These are phyloP conservation scores for Vaccinium myrtillus DNA, from an alignment of 148 eudicot species.

Conservation along the genomic window DNA sequence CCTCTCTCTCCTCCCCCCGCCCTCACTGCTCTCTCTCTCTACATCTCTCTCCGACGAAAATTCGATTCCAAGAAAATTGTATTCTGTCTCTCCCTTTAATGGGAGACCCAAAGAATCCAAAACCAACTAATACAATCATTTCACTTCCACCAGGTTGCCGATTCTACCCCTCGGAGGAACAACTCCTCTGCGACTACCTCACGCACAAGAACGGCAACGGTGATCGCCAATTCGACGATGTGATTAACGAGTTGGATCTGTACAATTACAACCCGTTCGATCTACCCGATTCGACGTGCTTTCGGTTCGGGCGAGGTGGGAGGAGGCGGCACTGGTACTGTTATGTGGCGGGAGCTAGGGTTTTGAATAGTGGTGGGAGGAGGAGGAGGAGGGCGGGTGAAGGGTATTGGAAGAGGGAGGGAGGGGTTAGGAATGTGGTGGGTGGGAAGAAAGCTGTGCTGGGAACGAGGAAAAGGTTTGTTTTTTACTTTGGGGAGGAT, in stretches of 20 bases:
- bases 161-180: conserved; percentile 59
- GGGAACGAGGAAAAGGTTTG: conserved; percentile 48
- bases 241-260: conserved; percentile 40
- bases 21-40: neutral
- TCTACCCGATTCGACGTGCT: conserved; percentile 46
- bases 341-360: conserved; percentile 29
- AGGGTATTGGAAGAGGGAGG: conserved; percentile 53
- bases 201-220: conserved; percentile 25
- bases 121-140: neutral
- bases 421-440: conserved; percentile 42
- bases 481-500: conserved; percentile 40
- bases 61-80: neutral
- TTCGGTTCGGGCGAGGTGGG: conserved; percentile 46
- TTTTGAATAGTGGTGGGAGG: conserved; percentile 11
- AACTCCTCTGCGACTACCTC: conserved; percentile 48
- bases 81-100: conserved; percentile 27
- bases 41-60: neutral
- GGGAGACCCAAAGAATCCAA: conserved; percentile 32
- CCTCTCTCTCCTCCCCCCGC: neutral
- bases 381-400: conserved; percentile 34
- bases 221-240: conserved; percentile 6
- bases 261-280: conserved; percentile 42
- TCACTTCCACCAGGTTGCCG: conserved; percentile 57
- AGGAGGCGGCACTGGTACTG: conserved; percentile 57
- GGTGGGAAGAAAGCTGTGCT: conserved; percentile 38